phyloP scores from a whole-genome alignment of 345 rosid species.

The Lepidium aucheri region DNA sequence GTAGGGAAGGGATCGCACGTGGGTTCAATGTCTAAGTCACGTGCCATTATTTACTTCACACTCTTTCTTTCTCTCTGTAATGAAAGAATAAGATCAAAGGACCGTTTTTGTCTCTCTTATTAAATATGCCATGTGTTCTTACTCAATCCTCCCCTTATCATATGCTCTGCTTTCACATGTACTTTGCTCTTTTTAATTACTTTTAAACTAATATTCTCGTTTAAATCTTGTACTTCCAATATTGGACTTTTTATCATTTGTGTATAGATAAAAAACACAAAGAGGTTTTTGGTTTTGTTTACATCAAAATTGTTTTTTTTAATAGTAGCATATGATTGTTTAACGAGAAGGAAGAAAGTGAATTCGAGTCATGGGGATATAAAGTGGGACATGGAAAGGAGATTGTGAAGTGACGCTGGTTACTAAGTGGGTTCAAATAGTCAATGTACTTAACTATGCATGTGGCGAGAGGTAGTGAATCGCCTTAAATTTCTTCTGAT shows the following conservation, averaged over 20 bases:
- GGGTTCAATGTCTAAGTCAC: slow-evolving; percentile 33
- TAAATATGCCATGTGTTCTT: slow-evolving; percentile 30
- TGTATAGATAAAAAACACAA: too few species aligned
- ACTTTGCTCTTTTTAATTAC: neutral
- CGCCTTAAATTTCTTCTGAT: slow-evolving; percentile 11
- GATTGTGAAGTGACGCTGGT: slow-evolving; percentile 5
- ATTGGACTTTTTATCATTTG: neutral
- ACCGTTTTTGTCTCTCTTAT: slow-evolving; percentile 28
- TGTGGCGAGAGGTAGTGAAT: slow-evolving; percentile 8
- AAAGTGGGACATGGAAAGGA: neutral
- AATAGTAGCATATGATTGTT: neutral
- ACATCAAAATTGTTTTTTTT: too few species aligned
- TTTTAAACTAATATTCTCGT: slow-evolving; percentile 15
- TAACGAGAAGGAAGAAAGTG: neutral
- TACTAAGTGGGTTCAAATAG: slow-evolving; percentile 9
- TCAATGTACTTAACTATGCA: neutral
- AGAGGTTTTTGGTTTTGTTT: neutral
- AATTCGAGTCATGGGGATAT: neutral
- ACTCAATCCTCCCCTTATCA: slow-evolving; percentile 13
- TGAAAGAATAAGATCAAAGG: slow-evolving; percentile 22
- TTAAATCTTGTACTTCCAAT: slow-evolving; percentile 18
- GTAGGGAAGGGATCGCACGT: slow-evolving; percentile 40
- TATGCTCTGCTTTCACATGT: slow-evolving; percentile 30
- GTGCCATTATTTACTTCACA: slow-evolving; percentile 51
- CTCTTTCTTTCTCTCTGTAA: slow-evolving; percentile 9